These are phyloP conservation scores for Aspergillus wentii DNA, from an alignment of 495 filamentous ascomycete genomes.

Conservation along the genomic window DNA sequence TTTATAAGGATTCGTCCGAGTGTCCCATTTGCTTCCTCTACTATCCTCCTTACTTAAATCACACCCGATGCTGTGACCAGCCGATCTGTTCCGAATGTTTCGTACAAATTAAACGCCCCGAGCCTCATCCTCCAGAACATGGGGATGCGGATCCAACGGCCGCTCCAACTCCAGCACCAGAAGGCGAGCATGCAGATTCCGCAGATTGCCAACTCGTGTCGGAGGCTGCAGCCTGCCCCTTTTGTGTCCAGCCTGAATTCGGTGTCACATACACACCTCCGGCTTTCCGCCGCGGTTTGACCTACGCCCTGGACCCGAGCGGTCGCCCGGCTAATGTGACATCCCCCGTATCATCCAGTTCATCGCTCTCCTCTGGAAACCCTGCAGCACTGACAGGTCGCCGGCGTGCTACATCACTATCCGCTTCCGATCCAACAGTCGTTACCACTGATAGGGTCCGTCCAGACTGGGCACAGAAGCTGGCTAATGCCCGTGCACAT, in stretches of 20 bases:
- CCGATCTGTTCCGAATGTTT: conserved; percentile 98
- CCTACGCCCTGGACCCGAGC: conserved; percentile 52
- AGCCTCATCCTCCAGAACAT: conserved; percentile 93
- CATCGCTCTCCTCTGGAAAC: conserved; percentile 41
- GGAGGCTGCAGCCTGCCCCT: conserved; percentile 90
- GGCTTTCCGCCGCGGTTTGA: conserved; percentile 78
- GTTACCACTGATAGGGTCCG: conserved; percentile 89
- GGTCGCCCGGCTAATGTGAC: conserved; percentile 42
- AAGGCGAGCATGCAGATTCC: conserved; percentile 32
- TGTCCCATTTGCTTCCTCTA: conserved; percentile 96
- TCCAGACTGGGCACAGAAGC: conserved; percentile 90
- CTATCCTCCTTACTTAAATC: conserved; percentile 95
- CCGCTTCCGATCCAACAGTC: conserved; percentile 72
- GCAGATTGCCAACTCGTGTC: conserved; percentile 70
- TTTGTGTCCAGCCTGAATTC: conserved; percentile 92
- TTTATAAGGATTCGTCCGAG: conserved; percentile 87
- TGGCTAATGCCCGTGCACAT: conserved; percentile 78
- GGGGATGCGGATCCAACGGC: conserved; percentile 50
- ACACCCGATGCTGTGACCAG: conserved; percentile 92
- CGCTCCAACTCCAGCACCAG: conserved; percentile 29
- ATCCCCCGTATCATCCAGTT: conserved; percentile 69
- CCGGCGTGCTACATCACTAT: conserved; percentile 75
- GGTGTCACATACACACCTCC: conserved; percentile 89
- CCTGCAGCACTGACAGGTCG: conserved; percentile 34
- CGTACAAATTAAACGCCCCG: conserved; percentile 95